Evolutionary conservation across 2,329 filamentous ascomycete species (phyloP).

Genomic region (Thelonectria discophora): DNA sequence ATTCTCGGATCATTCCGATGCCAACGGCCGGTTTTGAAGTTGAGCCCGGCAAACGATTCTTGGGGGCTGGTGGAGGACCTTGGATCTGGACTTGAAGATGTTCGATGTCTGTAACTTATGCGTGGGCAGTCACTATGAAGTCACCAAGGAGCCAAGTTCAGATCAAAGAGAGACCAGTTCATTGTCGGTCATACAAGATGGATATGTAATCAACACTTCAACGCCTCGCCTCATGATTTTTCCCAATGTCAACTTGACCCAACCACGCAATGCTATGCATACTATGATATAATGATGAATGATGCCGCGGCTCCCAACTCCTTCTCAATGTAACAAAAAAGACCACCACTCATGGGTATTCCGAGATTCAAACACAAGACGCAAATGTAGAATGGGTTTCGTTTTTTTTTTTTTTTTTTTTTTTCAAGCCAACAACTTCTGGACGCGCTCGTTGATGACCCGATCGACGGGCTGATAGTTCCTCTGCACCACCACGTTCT

Average conservation of each 20-base stretch:
- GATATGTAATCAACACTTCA: constrained; percentile 29
- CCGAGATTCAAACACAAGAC: constrained; percentile 19
- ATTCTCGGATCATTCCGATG: constrained; percentile 14
- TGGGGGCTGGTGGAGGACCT: constrained; percentile 6
- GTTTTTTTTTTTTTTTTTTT: background rate
- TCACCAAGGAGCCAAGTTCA: background rate
- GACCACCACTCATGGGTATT: constrained; percentile 28
- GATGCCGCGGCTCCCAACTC: constrained; percentile 15
- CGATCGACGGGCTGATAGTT: constrained; percentile 52
- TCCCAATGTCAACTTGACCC: constrained; percentile 33
- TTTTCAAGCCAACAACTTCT: constrained; percentile 44
- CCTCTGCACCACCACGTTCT: constrained; percentile 66
- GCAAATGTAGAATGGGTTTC: background rate
- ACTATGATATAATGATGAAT: constrained; percentile 10
- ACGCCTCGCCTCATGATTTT: constrained; percentile 31
- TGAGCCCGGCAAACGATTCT: background rate
- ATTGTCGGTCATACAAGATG: constrained; percentile 5
- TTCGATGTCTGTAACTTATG: background rate
- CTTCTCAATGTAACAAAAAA: constrained; percentile 14
- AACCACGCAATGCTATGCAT: constrained; percentile 18
- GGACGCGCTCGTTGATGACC: constrained; percentile 50
- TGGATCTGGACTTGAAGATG: background rate
- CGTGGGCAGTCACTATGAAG: background rate
- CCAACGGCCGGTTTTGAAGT: constrained; percentile 5
- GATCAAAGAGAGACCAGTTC: background rate